These are phyloP conservation scores for Lineolata rhizophorae DNA, from an alignment of 495 filamentous ascomycete species.

Conservation along the genomic window DNA sequence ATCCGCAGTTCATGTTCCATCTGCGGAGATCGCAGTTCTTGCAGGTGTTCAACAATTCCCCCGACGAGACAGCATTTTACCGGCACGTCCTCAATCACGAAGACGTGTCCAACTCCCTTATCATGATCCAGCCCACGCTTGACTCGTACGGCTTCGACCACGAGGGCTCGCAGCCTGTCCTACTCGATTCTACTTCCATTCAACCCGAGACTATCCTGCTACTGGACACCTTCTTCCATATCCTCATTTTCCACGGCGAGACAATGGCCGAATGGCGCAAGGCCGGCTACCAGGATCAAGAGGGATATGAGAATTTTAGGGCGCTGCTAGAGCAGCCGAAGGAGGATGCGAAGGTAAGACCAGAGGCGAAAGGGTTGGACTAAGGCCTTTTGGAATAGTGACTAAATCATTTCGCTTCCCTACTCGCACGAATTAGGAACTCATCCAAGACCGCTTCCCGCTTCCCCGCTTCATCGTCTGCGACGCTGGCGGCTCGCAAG, in stretches of 20 bases:
- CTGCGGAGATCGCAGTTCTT: constrained; percentile 90
- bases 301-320: constrained; percentile 95
- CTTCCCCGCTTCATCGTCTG: constrained; percentile 97
- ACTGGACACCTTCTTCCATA: constrained; percentile 98
- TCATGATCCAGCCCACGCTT: constrained; percentile 97
- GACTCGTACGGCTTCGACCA: constrained; percentile 96
- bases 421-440: too few relatives aligned
- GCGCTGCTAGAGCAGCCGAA: constrained; percentile 80
- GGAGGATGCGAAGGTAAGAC: constrained; percentile 84
- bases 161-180: constrained; percentile 71
- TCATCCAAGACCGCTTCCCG: constrained; percentile 93
- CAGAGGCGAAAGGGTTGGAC: too few relatives aligned
- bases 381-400: too few relatives aligned
- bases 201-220: constrained; percentile 87
- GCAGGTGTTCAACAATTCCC: constrained; percentile 98
- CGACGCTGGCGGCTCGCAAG: constrained; percentile 93
- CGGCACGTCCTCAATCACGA: constrained; percentile 93
- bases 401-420: too few relatives aligned
- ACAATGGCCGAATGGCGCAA: constrained; percentile 98
- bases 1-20: constrained; percentile 99
- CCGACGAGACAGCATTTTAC: constrained; percentile 97
- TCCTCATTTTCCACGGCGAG: constrained; percentile 96
- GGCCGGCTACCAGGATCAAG: constrained; percentile 93
- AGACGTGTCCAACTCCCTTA: constrained; percentile 86
- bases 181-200: constrained; percentile 90